These are phyloP conservation scores for Pharnaceum exiguum DNA, from an alignment of 148 eudicot genomes.

Conservation along the genomic window DNA sequence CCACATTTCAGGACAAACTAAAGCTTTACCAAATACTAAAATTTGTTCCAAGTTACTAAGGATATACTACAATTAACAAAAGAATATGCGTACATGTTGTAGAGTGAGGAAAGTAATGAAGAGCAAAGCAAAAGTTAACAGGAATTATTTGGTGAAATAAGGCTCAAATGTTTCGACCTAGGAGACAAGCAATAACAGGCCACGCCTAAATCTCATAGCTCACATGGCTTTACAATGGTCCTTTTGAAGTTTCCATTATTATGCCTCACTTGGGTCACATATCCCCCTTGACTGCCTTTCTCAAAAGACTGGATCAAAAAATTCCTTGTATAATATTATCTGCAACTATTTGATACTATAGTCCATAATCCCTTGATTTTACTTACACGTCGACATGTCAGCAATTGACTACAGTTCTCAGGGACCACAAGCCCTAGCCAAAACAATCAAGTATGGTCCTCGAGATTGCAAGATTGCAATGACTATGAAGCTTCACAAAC, in stretches of 20 bases:
- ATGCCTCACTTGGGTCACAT: constrained; percentile 22
- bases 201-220: constrained; percentile 25
- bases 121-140: not conserved
- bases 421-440: no score
- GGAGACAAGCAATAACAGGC: constrained; percentile 32
- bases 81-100: no score
- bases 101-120: not conserved
- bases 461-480: no score
- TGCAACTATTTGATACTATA: not conserved
- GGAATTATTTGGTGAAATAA: not conserved
- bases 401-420: no score
- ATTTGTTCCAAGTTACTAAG: not conserved
- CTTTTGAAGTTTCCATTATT: constrained; percentile 16
- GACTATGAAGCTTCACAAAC: no score
- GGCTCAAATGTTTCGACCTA: constrained; percentile 21
- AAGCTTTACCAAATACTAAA: no score
- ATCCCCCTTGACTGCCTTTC: constrained; percentile 18
- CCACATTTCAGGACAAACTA: no score
- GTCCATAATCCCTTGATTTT: no score
- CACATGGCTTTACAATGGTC: constrained; percentile 29
- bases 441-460: no score
- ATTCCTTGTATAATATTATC: no score
- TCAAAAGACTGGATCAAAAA: not conserved
- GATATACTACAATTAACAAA: not conserved
- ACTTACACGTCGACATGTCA: no score